These are phyloP conservation scores for Cucumis hystrix DNA, from an alignment of 306 rosid genomes.

Conservation along the genomic window DNA sequence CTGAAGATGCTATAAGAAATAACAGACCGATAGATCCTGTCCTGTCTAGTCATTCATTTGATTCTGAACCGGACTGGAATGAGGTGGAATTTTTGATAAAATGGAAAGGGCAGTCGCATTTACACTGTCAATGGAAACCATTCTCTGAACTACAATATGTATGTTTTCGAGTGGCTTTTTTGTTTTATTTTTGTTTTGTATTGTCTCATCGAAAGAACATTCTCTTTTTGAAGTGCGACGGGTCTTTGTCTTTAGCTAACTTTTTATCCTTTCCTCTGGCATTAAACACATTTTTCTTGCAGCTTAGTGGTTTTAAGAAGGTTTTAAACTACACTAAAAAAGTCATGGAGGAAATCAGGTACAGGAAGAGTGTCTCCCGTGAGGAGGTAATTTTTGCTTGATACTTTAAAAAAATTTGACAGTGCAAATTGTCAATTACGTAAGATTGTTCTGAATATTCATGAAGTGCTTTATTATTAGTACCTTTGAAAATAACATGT, in stretches of 20 bases:
- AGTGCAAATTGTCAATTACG: background rate
- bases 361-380: conserved; percentile 64
- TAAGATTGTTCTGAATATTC: background rate
- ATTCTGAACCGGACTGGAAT: conserved; percentile 74
- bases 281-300: conserved; percentile 23
- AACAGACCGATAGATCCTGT: conserved; percentile 68
- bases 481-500: background rate
- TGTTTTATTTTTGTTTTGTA: conserved; percentile 9
- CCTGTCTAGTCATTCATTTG: conserved; percentile 68
- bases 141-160: conserved; percentile 90
- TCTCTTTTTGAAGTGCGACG: background rate
- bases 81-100: conserved; percentile 79
- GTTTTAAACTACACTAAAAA: conserved; percentile 88
- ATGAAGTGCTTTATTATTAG: background rate
- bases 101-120: conserved; percentile 99
- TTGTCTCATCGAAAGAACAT: background rate
- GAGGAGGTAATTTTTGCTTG: conserved; percentile 65
- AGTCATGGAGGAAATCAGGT: conserved; percentile 70
- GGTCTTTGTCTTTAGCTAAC: conserved; percentile 3
- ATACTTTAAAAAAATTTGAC: background rate
- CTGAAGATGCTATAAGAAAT: conserved; percentile 74
- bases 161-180: conserved; percentile 15
- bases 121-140: conserved; percentile 96
- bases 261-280: conserved; percentile 8
- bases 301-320: conserved; percentile 98